phyloP scores from a whole-genome alignment of 352 stramenopile genomes.

The Pythium brassicae region DNA sequence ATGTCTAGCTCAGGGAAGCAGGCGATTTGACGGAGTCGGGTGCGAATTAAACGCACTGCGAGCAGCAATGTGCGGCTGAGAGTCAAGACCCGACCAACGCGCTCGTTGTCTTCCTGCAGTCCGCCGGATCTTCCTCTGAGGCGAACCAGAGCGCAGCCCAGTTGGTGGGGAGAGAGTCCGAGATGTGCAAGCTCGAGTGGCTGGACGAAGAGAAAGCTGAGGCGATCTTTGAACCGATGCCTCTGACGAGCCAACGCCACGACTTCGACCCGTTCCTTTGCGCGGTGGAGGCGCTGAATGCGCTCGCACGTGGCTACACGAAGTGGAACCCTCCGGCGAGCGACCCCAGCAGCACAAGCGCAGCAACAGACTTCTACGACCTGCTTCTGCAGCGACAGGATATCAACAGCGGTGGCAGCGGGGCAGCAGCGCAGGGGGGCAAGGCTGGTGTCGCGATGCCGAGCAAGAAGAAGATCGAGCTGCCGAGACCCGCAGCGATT shows the following conservation, averaged over 20 bases:
- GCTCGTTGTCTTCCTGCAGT: slow-evolving; percentile 32
- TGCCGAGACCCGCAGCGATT: slow-evolving; percentile 11
- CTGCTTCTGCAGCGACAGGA: slow-evolving; percentile 8
- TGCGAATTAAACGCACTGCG: too few species aligned
- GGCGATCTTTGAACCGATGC: slow-evolving; percentile 19
- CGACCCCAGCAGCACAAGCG: background rate
- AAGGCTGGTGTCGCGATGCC: slow-evolving; percentile 10
- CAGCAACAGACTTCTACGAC: slow-evolving; percentile 23
- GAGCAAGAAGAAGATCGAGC: slow-evolving; percentile 44
- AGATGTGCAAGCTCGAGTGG: slow-evolving; percentile 43
- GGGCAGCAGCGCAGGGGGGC: background rate
- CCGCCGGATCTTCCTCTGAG: background rate
- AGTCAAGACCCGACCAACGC: slow-evolving; percentile 22
- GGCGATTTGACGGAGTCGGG: too few species aligned
- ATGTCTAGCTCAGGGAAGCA: too few species aligned
- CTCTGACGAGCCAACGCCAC: slow-evolving; percentile 27
- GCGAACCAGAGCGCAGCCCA: background rate
- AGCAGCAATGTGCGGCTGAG: slow-evolving; percentile 28
- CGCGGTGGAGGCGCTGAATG: slow-evolving; percentile 25
- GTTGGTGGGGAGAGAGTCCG: slow-evolving; percentile 1
- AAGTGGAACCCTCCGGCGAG: slow-evolving; percentile 27
- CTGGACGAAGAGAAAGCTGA: slow-evolving; percentile 37
- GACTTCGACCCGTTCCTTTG: slow-evolving; percentile 33
- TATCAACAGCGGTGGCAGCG: background rate
- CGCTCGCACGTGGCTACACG: slow-evolving; percentile 23